Percentiles rank a stretch among this genome's conserved stretches.
phyloP scores from a whole-genome alignment of 805 yeast genomes.

The Starmerella davenportii region DNA sequence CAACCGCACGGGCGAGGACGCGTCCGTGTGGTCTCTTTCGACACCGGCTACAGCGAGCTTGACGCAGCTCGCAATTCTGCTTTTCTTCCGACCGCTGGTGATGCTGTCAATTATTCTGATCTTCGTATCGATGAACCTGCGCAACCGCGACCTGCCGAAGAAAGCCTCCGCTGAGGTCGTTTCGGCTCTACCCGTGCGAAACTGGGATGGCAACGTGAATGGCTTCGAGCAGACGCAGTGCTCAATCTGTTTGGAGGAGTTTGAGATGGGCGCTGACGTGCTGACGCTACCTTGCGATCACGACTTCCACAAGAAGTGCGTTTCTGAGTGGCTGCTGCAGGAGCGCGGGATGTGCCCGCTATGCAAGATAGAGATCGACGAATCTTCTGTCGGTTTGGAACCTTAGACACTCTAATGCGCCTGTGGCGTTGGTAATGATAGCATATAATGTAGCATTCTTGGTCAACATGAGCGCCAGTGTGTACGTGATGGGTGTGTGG shows the following conservation, averaged over 20 bases:
- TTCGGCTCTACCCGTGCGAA: slow-evolving; percentile 23
- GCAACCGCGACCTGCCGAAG: slow-evolving; percentile 21
- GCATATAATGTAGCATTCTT: no score
- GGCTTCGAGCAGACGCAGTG: slow-evolving; percentile 24
- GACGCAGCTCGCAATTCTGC: slow-evolving; percentile 23
- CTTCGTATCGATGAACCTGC: slow-evolving; percentile 23
- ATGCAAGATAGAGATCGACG: slow-evolving; percentile 29
- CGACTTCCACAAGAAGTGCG: slow-evolving; percentile 40
- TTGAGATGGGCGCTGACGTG: slow-evolving; percentile 31
- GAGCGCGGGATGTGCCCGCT: slow-evolving; percentile 41
- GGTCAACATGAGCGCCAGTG: no score
- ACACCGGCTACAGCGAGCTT: slow-evolving; percentile 17
- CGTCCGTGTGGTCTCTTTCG: slow-evolving; percentile 10
- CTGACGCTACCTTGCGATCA: slow-evolving; percentile 42
- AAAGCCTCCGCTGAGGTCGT: slow-evolving; percentile 26
- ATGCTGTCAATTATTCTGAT: slow-evolving; percentile 24
- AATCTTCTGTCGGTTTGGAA: neutral
- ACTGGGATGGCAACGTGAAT: slow-evolving; percentile 17
- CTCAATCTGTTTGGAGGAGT: slow-evolving; percentile 41
- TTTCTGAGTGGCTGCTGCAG: slow-evolving; percentile 41
- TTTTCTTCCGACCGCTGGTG: slow-evolving; percentile 27
- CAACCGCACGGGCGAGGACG: slow-evolving; percentile 5
- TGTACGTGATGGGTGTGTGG: no score
- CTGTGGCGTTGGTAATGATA: neutral
- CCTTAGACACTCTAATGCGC: neutral